Evolutionary conservation across 192 early-diverging fungal species (phyloP).

Genomic region (Backusella morwellensis): DNA sequence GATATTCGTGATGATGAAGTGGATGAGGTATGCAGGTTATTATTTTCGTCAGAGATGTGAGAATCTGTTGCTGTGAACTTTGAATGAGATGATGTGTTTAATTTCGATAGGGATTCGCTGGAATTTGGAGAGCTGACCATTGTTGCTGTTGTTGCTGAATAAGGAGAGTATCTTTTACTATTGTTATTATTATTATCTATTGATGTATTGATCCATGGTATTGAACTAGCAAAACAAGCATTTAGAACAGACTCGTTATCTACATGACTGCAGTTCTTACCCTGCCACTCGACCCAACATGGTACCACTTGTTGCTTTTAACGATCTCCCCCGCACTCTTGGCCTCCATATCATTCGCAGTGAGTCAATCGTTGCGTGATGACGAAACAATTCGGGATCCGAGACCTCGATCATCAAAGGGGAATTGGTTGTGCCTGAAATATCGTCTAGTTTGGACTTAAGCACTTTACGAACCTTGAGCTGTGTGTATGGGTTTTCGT

Average conservation of each 20-base stretch:
- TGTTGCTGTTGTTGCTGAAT: too few relatives aligned
- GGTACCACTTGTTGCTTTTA: slow-evolving; percentile 27
- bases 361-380: slow-evolving; percentile 41
- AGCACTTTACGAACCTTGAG: slow-evolving; percentile 48
- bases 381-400: slow-evolving; percentile 46
- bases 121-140: not conserved
- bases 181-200: not conserved
- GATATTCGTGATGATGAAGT: not conserved
- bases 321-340: slow-evolving; percentile 10
- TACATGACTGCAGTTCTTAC: not conserved
- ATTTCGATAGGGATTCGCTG: not conserved
- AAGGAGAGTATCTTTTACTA: not conserved
- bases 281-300: slow-evolving; percentile 32
- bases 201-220: slow-evolving; percentile 16
- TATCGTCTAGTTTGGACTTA: slow-evolving; percentile 55
- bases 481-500: slow-evolving; percentile 35
- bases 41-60: not conserved
- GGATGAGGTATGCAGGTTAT: not conserved
- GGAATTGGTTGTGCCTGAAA: slow-evolving; percentile 38
- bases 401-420: slow-evolving; percentile 35
- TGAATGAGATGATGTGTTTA: not conserved
- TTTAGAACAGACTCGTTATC: not conserved
- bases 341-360: slow-evolving; percentile 47
- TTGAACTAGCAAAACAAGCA: not conserved
- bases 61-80: not conserved